Evolutionary conservation across 2,329 filamentous ascomycete species (phyloP).

Genomic region (Ceratocystis papillata): DNA sequence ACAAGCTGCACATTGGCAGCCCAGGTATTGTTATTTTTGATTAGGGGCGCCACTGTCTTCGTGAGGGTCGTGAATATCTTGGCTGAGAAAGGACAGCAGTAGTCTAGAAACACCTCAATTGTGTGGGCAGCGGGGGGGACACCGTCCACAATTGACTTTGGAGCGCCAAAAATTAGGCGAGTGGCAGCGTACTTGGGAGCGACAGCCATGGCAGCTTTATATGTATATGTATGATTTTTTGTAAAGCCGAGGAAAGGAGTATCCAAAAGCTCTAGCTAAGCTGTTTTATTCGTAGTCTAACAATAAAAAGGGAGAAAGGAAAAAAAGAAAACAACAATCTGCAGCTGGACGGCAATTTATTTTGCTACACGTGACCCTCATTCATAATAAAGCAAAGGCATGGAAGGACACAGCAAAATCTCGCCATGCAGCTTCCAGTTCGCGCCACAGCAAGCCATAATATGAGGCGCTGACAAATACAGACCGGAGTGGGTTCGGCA

Average conservation of each 20-base stretch:
- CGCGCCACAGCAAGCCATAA: background rate
- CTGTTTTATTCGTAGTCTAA: no score
- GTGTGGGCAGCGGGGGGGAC: conserved; percentile 44
- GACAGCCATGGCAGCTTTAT: conserved; percentile 52
- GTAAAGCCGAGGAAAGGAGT: background rate
- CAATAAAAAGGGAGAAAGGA: background rate
- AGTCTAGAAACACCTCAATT: conserved; percentile 67
- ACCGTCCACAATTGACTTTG: conserved; percentile 30
- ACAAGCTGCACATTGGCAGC: conserved; percentile 56
- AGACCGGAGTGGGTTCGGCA: conserved; percentile 8
- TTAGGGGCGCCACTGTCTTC: conserved; percentile 50
- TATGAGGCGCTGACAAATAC: conserved; percentile 22
- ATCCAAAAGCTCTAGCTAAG: no score
- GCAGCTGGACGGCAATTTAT: background rate
- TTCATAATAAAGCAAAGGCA: background rate
- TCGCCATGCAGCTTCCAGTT: conserved; percentile 5
- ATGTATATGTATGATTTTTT: background rate
- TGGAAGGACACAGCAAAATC: background rate
- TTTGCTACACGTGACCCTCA: background rate
- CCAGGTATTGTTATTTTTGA: conserved; percentile 50
- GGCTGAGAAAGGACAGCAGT: conserved; percentile 67
- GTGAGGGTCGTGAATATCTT: conserved; percentile 68
- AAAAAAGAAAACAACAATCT: conserved; percentile 5
- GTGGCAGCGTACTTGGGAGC: conserved; percentile 67
- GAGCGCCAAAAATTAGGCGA: conserved; percentile 44